These are phyloP conservation scores for Basipetospora sp. DNA, from an alignment of 2,329 filamentous ascomycete species.

Conservation along the genomic window DNA sequence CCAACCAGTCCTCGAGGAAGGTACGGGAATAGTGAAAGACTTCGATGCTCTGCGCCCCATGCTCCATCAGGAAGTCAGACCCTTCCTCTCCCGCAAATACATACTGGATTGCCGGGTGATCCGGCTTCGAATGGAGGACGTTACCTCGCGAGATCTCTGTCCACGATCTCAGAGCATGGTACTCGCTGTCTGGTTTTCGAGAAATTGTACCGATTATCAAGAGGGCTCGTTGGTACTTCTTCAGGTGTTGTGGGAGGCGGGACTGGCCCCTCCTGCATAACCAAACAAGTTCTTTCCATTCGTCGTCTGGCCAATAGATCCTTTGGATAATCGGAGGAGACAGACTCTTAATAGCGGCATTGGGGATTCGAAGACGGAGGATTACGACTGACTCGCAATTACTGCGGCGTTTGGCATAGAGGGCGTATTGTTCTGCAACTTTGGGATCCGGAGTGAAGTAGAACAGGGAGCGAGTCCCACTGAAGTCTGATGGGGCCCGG, in stretches of 20 bases:
- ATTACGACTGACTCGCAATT: constrained; percentile 8
- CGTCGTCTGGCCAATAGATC: constrained; percentile 7
- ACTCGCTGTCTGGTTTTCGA: background rate
- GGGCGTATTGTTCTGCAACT: constrained; percentile 9
- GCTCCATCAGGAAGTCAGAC: too few relatives aligned
- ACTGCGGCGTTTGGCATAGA: constrained; percentile 9
- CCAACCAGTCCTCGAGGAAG: too few relatives aligned
- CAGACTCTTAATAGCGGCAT: constrained; percentile 4
- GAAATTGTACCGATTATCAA: constrained; percentile 9
- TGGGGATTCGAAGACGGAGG: constrained; percentile 8
- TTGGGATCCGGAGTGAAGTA: constrained; percentile 9
- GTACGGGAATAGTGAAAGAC: too few relatives aligned
- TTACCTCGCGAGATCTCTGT: background rate
- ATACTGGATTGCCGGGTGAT: background rate
- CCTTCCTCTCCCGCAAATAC: background rate
- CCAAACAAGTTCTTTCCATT: constrained; percentile 10
- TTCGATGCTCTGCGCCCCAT: too few relatives aligned
- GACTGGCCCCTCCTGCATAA: background rate
- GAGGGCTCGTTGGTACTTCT: constrained; percentile 6
- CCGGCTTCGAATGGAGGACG: background rate
- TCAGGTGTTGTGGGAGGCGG: background rate
- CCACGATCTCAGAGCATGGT: background rate
- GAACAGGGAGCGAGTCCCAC: background rate
- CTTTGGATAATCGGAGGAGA: constrained; percentile 2
- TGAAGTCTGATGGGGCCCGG: constrained; percentile 6